Conservation (phyloP, 495 filamentous ascomycete genomes). For the Oleoguttula mirabilis region DNA sequence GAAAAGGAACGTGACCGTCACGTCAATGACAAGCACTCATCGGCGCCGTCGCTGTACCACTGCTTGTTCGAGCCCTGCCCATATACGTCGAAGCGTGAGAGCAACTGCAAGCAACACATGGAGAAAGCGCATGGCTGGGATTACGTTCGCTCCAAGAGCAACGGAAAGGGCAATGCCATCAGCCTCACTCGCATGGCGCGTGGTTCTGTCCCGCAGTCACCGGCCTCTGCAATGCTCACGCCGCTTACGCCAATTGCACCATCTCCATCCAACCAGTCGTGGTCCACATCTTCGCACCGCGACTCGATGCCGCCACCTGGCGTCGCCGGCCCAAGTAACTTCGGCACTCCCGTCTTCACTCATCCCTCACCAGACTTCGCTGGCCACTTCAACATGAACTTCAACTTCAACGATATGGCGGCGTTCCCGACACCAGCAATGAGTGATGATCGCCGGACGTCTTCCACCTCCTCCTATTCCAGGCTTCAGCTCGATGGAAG, state of each 20-base stretch:
- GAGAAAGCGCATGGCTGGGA: slow-evolving; percentile 89
- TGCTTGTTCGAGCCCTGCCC: slow-evolving; percentile 78
- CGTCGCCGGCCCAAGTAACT: slow-evolving; percentile 17
- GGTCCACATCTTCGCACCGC: slow-evolving; percentile 8
- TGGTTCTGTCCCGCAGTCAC: slow-evolving; percentile 23
- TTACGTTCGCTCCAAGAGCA: slow-evolving; percentile 86
- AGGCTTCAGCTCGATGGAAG: slow-evolving; percentile 18
- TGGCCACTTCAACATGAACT: slow-evolving; percentile 21
- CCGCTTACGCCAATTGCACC: slow-evolving; percentile 18
- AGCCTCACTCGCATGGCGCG: slow-evolving; percentile 17
- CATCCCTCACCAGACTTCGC: slow-evolving; percentile 15
- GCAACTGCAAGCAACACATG: slow-evolving; percentile 99
- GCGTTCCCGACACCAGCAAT: slow-evolving; percentile 13
- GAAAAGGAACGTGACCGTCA: slow-evolving; percentile 96
- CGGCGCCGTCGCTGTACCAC: slow-evolving; percentile 60
- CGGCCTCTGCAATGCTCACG: slow-evolving; percentile 15
- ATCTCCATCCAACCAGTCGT: slow-evolving; percentile 14
- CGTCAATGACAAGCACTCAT: slow-evolving; percentile 85
- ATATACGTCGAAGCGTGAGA: slow-evolving; percentile 90
- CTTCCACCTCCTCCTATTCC: slow-evolving; percentile 5
- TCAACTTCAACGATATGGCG: slow-evolving; percentile 18
- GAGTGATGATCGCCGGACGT: slow-evolving; percentile 18
- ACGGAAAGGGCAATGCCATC: slow-evolving; percentile 35
- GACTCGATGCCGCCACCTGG: slow-evolving; percentile 17
- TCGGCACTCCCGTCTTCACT: slow-evolving; percentile 9